Conservation (phyloP, 2,329 filamentous ascomycete genomes). For the Colletotrichum brevisporum region DNA sequence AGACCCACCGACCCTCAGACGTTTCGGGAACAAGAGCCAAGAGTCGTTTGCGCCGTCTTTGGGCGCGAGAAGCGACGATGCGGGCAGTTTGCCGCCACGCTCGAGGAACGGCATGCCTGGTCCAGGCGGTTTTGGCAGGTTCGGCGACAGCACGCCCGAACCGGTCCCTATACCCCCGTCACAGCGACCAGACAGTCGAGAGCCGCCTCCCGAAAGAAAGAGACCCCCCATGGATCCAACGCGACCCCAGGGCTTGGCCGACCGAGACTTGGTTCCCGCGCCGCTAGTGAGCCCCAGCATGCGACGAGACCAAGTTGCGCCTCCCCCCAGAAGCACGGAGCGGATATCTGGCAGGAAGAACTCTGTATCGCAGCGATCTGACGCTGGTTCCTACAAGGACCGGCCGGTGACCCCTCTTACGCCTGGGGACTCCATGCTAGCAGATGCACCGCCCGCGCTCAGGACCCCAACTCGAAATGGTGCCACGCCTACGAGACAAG, state of each 20-base stretch:
- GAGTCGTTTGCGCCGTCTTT: constrained; percentile 68
- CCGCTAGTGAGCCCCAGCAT: constrained; percentile 67
- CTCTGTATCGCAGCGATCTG: constrained; percentile 51
- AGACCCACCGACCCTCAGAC: constrained; percentile 60
- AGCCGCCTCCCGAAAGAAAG: constrained; percentile 73
- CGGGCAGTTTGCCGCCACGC: constrained; percentile 63
- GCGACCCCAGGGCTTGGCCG: constrained; percentile 61
- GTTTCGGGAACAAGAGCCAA: constrained; percentile 70
- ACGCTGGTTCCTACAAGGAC: constrained; percentile 52
- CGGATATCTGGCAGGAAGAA: constrained; percentile 63
- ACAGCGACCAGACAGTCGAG: constrained; percentile 48
- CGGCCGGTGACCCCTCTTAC: constrained; percentile 46
- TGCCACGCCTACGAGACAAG: constrained; percentile 27
- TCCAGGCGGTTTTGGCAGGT: constrained; percentile 55
- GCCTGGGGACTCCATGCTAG: constrained; percentile 15
- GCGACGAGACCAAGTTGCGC: constrained; percentile 61
- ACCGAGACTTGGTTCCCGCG: constrained; percentile 70
- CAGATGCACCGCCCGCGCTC: constrained; percentile 28
- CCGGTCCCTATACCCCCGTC: constrained; percentile 45
- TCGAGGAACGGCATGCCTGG: constrained; percentile 66
- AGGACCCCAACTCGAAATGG: constrained; percentile 36
- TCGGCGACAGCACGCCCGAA: constrained; percentile 46
- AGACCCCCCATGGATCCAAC: constrained; percentile 76
- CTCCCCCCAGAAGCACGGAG: constrained; percentile 66
- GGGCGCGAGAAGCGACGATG: constrained; percentile 64